phyloP scores from a whole-genome alignment of 192 early-diverging fungal genomes.

The Radiomyces spectabilis region DNA sequence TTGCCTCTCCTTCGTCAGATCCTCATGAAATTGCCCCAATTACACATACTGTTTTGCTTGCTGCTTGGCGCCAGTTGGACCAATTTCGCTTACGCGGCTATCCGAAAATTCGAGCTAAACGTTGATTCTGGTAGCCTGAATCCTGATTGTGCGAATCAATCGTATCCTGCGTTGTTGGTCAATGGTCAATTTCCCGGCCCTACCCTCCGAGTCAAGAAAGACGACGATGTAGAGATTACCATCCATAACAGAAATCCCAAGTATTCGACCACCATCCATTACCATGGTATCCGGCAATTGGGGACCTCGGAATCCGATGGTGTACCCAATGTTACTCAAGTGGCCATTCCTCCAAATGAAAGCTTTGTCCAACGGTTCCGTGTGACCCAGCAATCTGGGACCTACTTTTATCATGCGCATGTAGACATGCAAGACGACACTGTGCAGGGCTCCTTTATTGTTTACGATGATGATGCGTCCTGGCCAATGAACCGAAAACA shows the following conservation, averaged over 20 bases:
- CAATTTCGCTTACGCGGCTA: not conserved
- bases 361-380: slow-evolving; percentile 37
- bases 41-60: too few relatives aligned
- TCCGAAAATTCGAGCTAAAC: not conserved
- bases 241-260: slow-evolving; percentile 19
- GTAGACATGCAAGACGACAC: slow-evolving; percentile 6
- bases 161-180: not conserved
- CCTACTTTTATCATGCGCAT: slow-evolving; percentile 31
- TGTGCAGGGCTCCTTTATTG: not conserved
- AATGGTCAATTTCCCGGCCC: slow-evolving; percentile 47
- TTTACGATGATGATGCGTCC: slow-evolving; percentile 3
- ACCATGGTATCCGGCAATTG: slow-evolving; percentile 37
- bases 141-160: not conserved
- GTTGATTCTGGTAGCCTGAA: not conserved
- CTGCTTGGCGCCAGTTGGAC: too few relatives aligned
- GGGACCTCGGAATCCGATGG: slow-evolving; percentile 36
- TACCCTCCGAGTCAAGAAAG: slow-evolving; percentile 37
- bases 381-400: slow-evolving; percentile 28
- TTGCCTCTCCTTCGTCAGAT: too few relatives aligned
- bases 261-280: slow-evolving; percentile 36
- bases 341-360: slow-evolving; percentile 35
- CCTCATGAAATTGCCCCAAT: too few relatives aligned
- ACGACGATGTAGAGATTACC: slow-evolving; percentile 33
- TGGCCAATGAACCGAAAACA: not conserved
- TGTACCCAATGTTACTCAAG: slow-evolving; percentile 51